Base-by-base conservation (phyloP, 495 filamentous ascomycete species). In the Aspergillus egyptiacus region DNA sequence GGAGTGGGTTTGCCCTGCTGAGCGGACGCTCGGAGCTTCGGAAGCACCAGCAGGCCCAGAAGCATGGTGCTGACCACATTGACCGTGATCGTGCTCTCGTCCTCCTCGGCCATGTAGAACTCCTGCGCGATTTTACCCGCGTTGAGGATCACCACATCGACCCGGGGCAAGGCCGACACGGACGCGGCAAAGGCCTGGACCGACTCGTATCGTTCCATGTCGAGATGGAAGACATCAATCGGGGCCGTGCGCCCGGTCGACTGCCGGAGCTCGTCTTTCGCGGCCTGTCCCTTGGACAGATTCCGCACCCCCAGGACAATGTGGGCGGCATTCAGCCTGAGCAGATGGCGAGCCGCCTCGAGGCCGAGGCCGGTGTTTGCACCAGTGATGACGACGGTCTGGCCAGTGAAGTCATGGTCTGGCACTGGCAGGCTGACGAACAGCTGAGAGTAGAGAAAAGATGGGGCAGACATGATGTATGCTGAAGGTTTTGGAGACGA, bases 221-320 rank as follows among this genome's bases (percentile, higher is more conserved):
- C n/a, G n/a, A n/a, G n/a, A n/a, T n/a, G n/a, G n/a, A n/a, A n/a
- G n/a, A n/a, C n/a, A 23, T 49, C 25, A 19, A 49, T 39, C 2
- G 33, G 45, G 11, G 23, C 51, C 3, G 30, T 27, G 14, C 54
- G 43, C 17, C 44, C 50, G 10, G 58, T 54, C 0, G 50, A 32
- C 28, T 43, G 34, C 33, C 57, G 57, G 22, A 68, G 58, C 9
- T 54, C 43, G 1, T 32, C 23, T 38, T 57, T 60, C 1, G 70
- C 76, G 0, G 39, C 57, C 17, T 73, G 53, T 3, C 78, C 80
- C 23, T 67, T 71, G 7, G 51, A 40, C 2, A 61, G 18, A 22
- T 62, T 71, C 13, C 79, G 75, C 2, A 77, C 75, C 4, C 70
- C 76, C 1, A 81, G 54, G 41, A 80, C 67, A 5, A 81, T 62